phyloP scores from a whole-genome alignment of 2,329 filamentous ascomycete species.

The Xylariomycetidae sp. region DNA sequence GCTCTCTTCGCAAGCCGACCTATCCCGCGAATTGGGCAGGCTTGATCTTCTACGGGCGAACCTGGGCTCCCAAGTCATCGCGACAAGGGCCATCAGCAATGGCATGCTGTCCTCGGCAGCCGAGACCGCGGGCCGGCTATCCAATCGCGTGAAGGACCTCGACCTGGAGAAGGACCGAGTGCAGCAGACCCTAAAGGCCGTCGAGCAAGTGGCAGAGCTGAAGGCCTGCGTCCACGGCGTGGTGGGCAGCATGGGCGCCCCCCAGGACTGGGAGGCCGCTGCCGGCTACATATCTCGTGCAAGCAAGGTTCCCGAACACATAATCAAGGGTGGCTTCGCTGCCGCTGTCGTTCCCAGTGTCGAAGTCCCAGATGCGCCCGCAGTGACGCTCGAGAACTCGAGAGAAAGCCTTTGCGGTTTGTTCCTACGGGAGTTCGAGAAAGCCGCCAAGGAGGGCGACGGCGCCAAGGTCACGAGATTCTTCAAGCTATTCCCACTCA shows the following conservation, averaged over 20 bases:
- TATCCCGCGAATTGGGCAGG: constrained; percentile 78
- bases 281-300: constrained; percentile 84
- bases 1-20: constrained; percentile 75
- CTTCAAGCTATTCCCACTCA: constrained; percentile 96
- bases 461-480: constrained; percentile 87
- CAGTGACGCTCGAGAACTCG: constrained; percentile 77
- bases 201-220: constrained; percentile 93
- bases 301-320: constrained; percentile 70
- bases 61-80: constrained; percentile 79
- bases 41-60: constrained; percentile 86
- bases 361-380: constrained; percentile 88
- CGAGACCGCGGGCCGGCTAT: constrained; percentile 77
- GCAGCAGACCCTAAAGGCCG: constrained; percentile 81
- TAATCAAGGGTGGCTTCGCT: constrained; percentile 80
- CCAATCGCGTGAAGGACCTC: constrained; percentile 76
- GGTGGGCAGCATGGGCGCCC: constrained; percentile 91
- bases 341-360: constrained; percentile 90
- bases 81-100: constrained; percentile 77
- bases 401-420: constrained; percentile 84
- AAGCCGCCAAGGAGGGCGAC: constrained; percentile 79
- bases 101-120: constrained; percentile 86
- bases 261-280: constrained; percentile 97
- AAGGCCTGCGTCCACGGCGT: constrained; percentile 95
- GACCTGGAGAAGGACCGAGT: constrained; percentile 90
- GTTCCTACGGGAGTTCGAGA: constrained; percentile 92